Evolutionary conservation across 345 rosid genomes (phyloP).

Genomic region (Eucalyptus grandis): DNA sequence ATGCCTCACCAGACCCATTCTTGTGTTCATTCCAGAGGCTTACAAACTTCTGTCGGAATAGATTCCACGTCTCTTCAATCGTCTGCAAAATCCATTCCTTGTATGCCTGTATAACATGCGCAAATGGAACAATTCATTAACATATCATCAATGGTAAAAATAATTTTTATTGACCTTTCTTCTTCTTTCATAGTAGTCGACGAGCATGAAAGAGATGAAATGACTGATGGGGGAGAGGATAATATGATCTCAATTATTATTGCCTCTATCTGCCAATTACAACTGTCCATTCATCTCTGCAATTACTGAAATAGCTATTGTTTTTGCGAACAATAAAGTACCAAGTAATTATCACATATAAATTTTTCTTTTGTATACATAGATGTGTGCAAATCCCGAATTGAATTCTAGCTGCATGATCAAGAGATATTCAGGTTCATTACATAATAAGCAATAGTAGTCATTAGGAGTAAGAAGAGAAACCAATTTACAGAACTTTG

Average conservation of each 20-base stretch:
- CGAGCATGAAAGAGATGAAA: background rate
- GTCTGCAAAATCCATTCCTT: constrained; percentile 72
- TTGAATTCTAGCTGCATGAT: background rate
- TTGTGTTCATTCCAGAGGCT: constrained; percentile 68
- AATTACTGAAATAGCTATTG: background rate
- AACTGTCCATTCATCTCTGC: background rate
- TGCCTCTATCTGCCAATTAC: background rate
- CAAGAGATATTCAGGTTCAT: background rate
- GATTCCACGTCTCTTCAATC: constrained; percentile 68
- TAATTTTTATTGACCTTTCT: background rate
- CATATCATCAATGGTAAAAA: background rate
- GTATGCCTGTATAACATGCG: constrained; percentile 25
- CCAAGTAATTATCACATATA: background rate
- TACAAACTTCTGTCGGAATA: constrained; percentile 47
- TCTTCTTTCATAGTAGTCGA: background rate
- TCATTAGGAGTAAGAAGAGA: background rate
- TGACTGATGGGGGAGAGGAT: background rate
- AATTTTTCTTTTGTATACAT: background rate
- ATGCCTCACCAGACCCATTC: constrained; percentile 85
- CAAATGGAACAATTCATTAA: background rate
- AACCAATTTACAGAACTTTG: background rate
- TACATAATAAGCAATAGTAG: background rate
- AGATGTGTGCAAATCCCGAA: background rate
- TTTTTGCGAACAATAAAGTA: background rate
- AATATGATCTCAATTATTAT: background rate